phyloP scores from a whole-genome alignment of 2,329 filamentous ascomycete species.

The Lasiodiplodia hormozganensis region DNA sequence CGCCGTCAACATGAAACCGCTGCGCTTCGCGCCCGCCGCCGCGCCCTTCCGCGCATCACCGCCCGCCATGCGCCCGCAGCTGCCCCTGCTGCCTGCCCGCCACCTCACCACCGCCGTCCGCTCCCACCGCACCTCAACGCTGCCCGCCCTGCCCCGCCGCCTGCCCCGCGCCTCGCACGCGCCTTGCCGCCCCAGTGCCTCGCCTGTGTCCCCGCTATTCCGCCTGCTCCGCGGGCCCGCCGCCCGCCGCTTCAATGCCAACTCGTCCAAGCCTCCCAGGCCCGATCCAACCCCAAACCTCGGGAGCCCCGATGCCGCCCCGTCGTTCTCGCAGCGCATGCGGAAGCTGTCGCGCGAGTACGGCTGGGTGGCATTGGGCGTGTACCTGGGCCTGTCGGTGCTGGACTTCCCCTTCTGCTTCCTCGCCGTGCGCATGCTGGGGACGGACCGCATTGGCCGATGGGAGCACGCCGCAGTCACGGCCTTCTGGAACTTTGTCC shows the following conservation, averaged over 20 bases:
- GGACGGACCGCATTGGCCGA: slow-evolving; percentile 83
- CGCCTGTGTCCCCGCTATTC: slow-evolving; percentile 27
- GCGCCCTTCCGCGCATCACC: slow-evolving; percentile 30
- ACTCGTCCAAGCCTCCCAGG: slow-evolving; percentile 37
- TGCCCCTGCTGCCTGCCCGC: slow-evolving; percentile 28
- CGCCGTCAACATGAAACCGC: slow-evolving; percentile 23
- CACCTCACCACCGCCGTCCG: slow-evolving; percentile 31
- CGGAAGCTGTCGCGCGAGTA: slow-evolving; percentile 90
- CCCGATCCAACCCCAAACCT: slow-evolving; percentile 49
- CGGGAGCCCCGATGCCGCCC: slow-evolving; percentile 49
- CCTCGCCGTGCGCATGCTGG: slow-evolving; percentile 79
- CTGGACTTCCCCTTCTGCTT: slow-evolving; percentile 97
- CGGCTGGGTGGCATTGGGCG: slow-evolving; percentile 90
- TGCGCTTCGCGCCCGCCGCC: slow-evolving; percentile 33
- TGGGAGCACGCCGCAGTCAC: slow-evolving; percentile 73
- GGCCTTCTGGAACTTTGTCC: slow-evolving; percentile 64
- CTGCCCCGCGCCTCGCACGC: slow-evolving; percentile 36
- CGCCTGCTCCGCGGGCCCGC: slow-evolving; percentile 32
- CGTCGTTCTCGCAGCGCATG: slow-evolving; percentile 72
- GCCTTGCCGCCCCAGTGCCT: slow-evolving; percentile 21
- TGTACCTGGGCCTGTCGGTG: slow-evolving; percentile 83
- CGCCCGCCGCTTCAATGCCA: slow-evolving; percentile 45
- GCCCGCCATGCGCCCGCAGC: slow-evolving; percentile 33
- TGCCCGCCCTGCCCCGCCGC: slow-evolving; percentile 31
- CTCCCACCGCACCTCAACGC: slow-evolving; percentile 35